Base-by-base conservation (phyloP, 768 basidiomycete genomes). In the Leccinum variicolor region DNA sequence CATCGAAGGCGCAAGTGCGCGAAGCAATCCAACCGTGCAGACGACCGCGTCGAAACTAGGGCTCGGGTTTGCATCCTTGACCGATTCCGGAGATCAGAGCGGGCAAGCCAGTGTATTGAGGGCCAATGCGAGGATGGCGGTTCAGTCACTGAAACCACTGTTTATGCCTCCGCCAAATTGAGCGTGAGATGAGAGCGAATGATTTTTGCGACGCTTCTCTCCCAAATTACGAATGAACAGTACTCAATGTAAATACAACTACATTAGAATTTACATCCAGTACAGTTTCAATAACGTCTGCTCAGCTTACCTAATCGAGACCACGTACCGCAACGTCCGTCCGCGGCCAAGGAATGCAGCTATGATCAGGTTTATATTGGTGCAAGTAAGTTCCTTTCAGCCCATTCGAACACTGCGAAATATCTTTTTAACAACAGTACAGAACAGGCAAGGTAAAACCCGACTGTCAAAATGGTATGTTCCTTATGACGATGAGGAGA, bases 361-460 rank as follows among this genome's bases (percentile, higher is more conserved):
- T 54, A 98, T 98, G 95, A 97, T 98, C 75, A 86, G 92, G 63
- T 98, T 98, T 75, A 97, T 98, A 71, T 84, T 98, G 52, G 95
- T 98, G 15, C 94, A 98, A 83, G 95, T 90, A 41, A 55, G 53
- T 71, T 77, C 53, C 4, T 23, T 53, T 23, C 47, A 19, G 4
- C 28, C 45, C n/a, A 14, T 57, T 31, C 10, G 45, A 4, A 64
- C 13, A 8, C 6, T 25, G 3, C 19, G 41, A 19, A 19, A 43
- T 17, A 23, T 50, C 6, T 49, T 46, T 62, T 49, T 53, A 25
- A 54, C 39, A 21, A 33, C 8, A 50, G 11, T 21, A 31, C 46
- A 98, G 94, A 98, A 98, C 71, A 86, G 96, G 41, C 97, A 99
- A 77, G 97, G 97, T 17, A 99, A 99, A 78, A 98, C 96, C 3